Evolutionary conservation across 2,329 filamentous ascomycete species (phyloP).

Genomic region (Fusarium solani-melongenae): DNA sequence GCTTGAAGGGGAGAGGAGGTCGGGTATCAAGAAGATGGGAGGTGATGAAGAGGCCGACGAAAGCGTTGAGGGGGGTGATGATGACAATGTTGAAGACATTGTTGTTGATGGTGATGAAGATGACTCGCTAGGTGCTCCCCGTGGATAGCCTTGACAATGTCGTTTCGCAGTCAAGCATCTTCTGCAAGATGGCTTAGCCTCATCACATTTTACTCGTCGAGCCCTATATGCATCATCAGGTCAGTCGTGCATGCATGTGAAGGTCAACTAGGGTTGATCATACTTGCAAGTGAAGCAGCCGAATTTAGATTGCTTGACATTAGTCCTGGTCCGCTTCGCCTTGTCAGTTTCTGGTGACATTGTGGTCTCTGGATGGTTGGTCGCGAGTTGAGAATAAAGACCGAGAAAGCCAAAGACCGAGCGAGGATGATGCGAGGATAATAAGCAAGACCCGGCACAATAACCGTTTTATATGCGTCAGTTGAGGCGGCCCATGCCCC

Average conservation of each 20-base stretch:
- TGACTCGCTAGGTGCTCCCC: not conserved
- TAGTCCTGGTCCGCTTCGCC: conserved; percentile 32
- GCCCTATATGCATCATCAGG: conserved; percentile 20
- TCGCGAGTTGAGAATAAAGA: not conserved
- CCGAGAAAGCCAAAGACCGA: conserved; percentile 14
- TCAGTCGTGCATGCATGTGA: not conserved
- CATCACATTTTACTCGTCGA: conserved; percentile 37
- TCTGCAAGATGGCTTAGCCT: conserved; percentile 27
- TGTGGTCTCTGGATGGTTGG: not conserved
- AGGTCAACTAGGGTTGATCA: not conserved
- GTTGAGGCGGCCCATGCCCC: not conserved
- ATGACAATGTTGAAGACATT: not conserved
- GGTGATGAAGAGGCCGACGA: not conserved
- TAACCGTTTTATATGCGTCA: not conserved
- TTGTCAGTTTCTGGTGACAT: conserved; percentile 7
- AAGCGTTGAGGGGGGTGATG: not conserved
- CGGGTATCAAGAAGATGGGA: not conserved
- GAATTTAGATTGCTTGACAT: conserved; percentile 37
- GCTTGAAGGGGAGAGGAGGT: not conserved
- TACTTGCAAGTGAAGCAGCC: conserved; percentile 42
- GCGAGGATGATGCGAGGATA: conserved; percentile 1
- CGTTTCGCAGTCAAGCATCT: conserved; percentile 25
- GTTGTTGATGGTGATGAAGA: not conserved
- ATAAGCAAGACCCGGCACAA: not conserved
- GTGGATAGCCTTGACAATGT: conserved; percentile 24